Evolutionary conservation across 1,284 basidiomycete genomes (phyloP).

Genomic region (Acaromyces ingoldii): DNA sequence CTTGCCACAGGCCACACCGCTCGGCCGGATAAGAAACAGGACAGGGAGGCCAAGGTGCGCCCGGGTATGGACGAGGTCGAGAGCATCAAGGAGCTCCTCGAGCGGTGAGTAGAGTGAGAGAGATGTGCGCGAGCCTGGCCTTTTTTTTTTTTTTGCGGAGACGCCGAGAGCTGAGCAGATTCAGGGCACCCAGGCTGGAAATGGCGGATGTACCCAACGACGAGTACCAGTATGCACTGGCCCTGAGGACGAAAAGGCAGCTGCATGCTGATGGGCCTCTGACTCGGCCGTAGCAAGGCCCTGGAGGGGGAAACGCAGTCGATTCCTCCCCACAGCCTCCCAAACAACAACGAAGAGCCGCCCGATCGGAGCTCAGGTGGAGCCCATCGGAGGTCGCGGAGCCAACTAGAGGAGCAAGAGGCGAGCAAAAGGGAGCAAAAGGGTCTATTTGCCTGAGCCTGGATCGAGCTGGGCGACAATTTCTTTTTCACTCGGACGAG

Average conservation of each 20-base stretch:
- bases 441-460: no score
- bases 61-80: constrained; percentile 27
- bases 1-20: neutral
- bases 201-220: constrained; percentile 1
- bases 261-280: no score
- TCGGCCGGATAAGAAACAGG: neutral
- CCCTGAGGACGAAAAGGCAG: neutral
- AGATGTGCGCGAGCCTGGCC: neutral
- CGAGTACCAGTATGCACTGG: neutral
- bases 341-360: no score
- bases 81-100: constrained; percentile 18
- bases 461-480: no score
- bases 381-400: no score
- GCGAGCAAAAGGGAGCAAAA: no score
- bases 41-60: constrained; percentile 9
- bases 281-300: no score
- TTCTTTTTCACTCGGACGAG: no score
- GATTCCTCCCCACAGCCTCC: no score
- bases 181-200: neutral
- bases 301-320: no score
- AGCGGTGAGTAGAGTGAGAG: constrained; percentile 3
- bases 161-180: neutral
- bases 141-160: neutral
- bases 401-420: no score
- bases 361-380: no score